A percentile compares a stretch with the other conserved stretches of the same genome.
phyloP scores from a whole-genome alignment of 2,329 filamentous ascomycete genomes.

The Nemania serpens region DNA sequence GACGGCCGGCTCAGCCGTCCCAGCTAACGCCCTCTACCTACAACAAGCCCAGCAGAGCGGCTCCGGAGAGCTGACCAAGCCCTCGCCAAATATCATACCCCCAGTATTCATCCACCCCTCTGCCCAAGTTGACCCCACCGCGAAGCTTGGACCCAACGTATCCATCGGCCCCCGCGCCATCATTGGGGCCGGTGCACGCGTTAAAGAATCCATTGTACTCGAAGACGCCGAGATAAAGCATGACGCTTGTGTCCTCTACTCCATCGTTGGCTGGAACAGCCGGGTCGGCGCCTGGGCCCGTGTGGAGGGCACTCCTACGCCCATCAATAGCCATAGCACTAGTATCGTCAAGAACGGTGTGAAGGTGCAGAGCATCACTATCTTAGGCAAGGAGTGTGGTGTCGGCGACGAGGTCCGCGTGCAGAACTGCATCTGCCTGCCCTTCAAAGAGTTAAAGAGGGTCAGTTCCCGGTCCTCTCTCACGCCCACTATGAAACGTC shows the following conservation, averaged over 20 bases:
- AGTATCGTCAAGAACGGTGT: conserved; percentile 97
- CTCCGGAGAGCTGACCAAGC: conserved; percentile 79
- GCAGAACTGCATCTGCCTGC: conserved; percentile 96
- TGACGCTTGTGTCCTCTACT: conserved; percentile 92
- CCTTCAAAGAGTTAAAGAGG: conserved; percentile 97
- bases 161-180: conserved; percentile 88
- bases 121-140: conserved; percentile 87
- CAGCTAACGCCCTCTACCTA: conserved; percentile 94
- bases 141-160: conserved; percentile 96
- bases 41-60: conserved; percentile 88
- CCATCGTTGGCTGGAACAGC: conserved; percentile 96
- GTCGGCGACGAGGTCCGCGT: conserved; percentile 94
- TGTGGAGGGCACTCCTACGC: conserved; percentile 92
- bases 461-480: conserved; percentile 57
- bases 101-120: conserved; percentile 96
- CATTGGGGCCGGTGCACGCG: conserved; percentile 83
- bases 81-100: conserved; percentile 84
- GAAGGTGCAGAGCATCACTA: conserved; percentile 98
- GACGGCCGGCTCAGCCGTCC: conserved; percentile 94
- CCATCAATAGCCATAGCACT: conserved; percentile 84
- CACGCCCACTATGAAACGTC: conserved; percentile 35
- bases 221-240: conserved; percentile 97
- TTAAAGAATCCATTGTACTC: conserved; percentile 95
- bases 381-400: conserved; percentile 92
- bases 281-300: conserved; percentile 97